A percentile compares a stretch with the other conserved stretches of the same genome.
phyloP scores from a whole-genome alignment of 305 asterid species.

The Fraxinus nigra region DNA sequence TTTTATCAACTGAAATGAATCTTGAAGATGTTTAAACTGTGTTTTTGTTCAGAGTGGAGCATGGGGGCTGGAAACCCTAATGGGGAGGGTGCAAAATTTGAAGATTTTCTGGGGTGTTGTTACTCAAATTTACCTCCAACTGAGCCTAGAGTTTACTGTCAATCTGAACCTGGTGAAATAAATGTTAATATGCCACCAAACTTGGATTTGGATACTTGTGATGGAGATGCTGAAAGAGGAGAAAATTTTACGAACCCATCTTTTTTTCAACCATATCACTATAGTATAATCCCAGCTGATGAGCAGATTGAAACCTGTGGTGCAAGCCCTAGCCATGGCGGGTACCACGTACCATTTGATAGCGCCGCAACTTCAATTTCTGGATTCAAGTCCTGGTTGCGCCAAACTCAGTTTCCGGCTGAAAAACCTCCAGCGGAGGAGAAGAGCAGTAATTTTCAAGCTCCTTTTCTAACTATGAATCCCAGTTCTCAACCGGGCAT shows the following conservation, averaged over 20 bases:
- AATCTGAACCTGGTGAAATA: conserved; percentile 31
- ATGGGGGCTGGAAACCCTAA: conserved; percentile 34
- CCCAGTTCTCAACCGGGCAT: conserved; percentile 26
- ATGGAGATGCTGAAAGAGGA: conserved; percentile 20
- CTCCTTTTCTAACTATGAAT: conserved; percentile 48
- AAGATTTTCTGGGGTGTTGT: conserved; percentile 69
- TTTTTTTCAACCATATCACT: conserved; percentile 33
- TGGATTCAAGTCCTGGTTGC: conserved; percentile 54
- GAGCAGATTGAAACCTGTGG: not conserved
- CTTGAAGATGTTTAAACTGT: not conserved
- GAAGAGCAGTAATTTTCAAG: conserved; percentile 30
- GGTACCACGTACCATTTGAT: conserved; percentile 33
- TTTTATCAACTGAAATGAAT: not conserved
- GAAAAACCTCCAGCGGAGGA: conserved; percentile 30
- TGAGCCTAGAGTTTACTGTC: conserved; percentile 14
- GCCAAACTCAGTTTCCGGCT: conserved; percentile 27
- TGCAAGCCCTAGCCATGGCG: conserved; percentile 15
- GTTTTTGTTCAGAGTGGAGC: conserved; percentile 49
- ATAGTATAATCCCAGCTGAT: conserved; percentile 13
- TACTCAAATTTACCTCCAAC: conserved; percentile 49
- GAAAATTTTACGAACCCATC: conserved; percentile 24
- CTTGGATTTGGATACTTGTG: conserved; percentile 8
- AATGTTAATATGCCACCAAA: conserved; percentile 58
- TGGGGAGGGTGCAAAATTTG: conserved; percentile 57
- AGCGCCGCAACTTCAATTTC: conserved; percentile 34